Base-by-base conservation (phyloP, 352 stramenopile genomes). In the Sclerospora graminicola region DNA sequence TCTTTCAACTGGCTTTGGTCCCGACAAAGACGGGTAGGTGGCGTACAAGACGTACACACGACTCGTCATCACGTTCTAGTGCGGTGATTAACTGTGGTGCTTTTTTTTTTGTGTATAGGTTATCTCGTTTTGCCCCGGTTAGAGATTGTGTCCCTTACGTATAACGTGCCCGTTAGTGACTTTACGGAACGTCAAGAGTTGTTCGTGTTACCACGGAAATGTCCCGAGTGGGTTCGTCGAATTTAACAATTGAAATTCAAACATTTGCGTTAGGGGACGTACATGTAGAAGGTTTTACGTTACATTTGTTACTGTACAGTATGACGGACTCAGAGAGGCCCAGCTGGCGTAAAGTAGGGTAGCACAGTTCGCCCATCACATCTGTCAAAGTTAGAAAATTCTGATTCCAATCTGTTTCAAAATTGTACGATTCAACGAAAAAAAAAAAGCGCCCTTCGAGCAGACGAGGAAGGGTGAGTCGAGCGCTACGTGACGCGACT, bases 121-220 rank as follows among this genome's bases (percentile, higher is more conserved):
- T 89, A 84, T 48, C 41, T 89, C 16, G 67, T 67, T 0, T 56
- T 89, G 15, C 77, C 77, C 14, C 67, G 76, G 23, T 51, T 90
- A 41, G 78, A 90, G 66, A 84, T 90, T 49, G 66, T 69, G 36
- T 87, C 76, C 33, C 50, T 82, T 38, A 86, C 72, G 33, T 69
- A 82, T 60, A 84, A 61, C 16, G 37, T 68, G 33, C 63, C 77
- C 30, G 74, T 84, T 44, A 74, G 63, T 10, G 82, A 73, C 44
- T 66, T 69, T 24, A 75, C 85, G 34, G 77, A 87, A 47, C 69
- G 73, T 13, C 73, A 69, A 18, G 74, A 89, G 48, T 40, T 89
- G 13, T 89, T 87, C 54, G 74, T 89, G 15, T 57, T 89, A 19
- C 77, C 77, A 2, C 59, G 65, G 15, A 66, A 84, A 27, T 77